These are phyloP conservation scores for Pelargonium myrrhifolium DNA, from an alignment of 441 rosid genomes.

Conservation along the genomic window DNA sequence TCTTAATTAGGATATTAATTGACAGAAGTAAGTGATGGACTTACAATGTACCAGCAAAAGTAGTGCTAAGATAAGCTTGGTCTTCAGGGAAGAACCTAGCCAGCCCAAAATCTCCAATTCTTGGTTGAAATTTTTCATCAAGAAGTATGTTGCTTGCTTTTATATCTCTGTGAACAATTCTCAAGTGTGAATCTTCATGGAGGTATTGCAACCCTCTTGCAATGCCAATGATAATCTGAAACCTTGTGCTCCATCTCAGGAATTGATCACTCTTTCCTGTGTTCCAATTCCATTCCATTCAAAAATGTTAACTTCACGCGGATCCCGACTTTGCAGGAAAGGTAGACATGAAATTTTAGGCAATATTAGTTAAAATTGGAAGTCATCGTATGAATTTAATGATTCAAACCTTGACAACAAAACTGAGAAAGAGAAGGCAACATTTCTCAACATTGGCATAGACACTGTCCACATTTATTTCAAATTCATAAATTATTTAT, in stretches of 20 bases:
- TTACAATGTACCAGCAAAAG: conserved; percentile 63
- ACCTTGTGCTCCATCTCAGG: conserved; percentile 44
- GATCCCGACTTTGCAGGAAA: too few species aligned
- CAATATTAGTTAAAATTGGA: too few species aligned
- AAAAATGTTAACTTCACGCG: too few species aligned
- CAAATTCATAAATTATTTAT: too few species aligned
- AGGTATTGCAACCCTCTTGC: conserved; percentile 61
- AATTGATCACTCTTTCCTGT: conserved; percentile 34
- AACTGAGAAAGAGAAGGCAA: too few species aligned
- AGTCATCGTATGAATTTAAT: too few species aligned
- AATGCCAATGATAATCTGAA: conserved; percentile 47
- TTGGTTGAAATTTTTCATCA: conserved; percentile 53
- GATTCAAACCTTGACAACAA: too few species aligned
- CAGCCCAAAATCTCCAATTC: conserved; percentile 59
- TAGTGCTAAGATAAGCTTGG: conserved; percentile 62
- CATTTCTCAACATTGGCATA: too few species aligned
- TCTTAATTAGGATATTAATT: too few species aligned
- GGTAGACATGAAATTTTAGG: too few species aligned
- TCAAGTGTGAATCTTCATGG: conserved; percentile 52
- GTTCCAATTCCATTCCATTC: not conserved
- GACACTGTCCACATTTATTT: too few species aligned
- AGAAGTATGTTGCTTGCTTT: conserved; percentile 64
- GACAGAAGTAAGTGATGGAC: too few species aligned
- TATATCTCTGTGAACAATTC: conserved; percentile 60
- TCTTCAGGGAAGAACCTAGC: conserved; percentile 74